Evolutionary conservation across 1,284 basidiomycete genomes (phyloP), one percentile per base, ranked within the genome.

Genomic region (Laetiporus sulphureus): DNA sequence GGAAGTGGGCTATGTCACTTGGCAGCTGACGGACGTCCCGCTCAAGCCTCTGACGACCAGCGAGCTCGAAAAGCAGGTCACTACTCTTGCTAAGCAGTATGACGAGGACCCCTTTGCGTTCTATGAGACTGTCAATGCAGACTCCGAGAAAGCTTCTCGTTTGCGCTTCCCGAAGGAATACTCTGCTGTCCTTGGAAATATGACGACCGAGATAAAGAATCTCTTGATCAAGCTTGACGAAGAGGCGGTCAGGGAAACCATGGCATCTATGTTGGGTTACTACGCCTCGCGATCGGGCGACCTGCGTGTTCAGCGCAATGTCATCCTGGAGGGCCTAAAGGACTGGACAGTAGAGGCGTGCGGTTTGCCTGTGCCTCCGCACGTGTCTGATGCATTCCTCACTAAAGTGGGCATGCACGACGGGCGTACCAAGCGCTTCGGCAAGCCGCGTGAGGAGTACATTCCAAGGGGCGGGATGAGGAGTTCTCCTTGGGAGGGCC

Each of bases 261-360:
- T 90, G 57, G 67, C 73, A 19, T 80, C 84, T 6, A 59, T 87
- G 40, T 62, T 93, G 11, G 91, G 91, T 0, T 94, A 81, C 68
- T 94, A 93, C 64, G 50, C 79, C 36, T 59, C 69, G 37, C 78
- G 78, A 53, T 44, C 65, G 0, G 57, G 58, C 5, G 69, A 81
- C 20, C 54, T 91, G 38, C 69, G 79, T 19, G 55, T 72, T 2
- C 54, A 60, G 37, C 70, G 67, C 44, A 49, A 57, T 3, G 68
- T 66, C n/a, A 62, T 91, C 38, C 49, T 85, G 16, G 66, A 78
- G 25, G 84, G 80, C 6, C 62, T 82, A 42, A 77, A 81, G 58
- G 63, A 69, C 25, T 94, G 90, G 91, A 61, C 80, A 0, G 67
- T 58, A 13, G 68, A 70, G 29, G 73, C 69, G 4, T 68, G 67